phyloP scores from a whole-genome alignment of 75 land plant species.

The Cryptomeria japonica region DNA sequence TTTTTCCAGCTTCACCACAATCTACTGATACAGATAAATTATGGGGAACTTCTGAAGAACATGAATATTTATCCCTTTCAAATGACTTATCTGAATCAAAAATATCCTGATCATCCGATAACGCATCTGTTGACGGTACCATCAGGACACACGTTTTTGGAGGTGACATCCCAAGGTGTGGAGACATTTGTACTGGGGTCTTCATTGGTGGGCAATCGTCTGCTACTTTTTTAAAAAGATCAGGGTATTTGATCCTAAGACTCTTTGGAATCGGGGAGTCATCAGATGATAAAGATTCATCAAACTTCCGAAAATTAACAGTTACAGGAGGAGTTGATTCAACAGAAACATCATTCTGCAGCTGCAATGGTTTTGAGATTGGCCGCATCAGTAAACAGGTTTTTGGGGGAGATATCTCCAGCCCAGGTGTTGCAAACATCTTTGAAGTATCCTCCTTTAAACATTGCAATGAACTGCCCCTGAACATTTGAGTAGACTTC shows the following conservation, averaged over 20 bases:
- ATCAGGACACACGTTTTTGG: conserved; percentile 67
- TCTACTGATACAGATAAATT: background rate
- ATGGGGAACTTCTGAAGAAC: background rate
- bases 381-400: conserved; percentile 51
- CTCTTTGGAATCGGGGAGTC: conserved; percentile 14
- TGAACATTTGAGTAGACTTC: background rate
- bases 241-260: conserved; percentile 37
- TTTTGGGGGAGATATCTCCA: conserved; percentile 46
- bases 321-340: conserved; percentile 1
- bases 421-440: conserved; percentile 36
- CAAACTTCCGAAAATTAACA: background rate
- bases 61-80: background rate
- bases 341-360: background rate
- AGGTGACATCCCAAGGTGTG: conserved; percentile 49
- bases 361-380: conserved; percentile 17
- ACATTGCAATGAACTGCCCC: background rate
- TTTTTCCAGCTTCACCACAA: background rate
- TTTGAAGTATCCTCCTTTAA: conserved; percentile 14
- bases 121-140: conserved; percentile 27
- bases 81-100: background rate
- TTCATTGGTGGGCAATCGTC: background rate
- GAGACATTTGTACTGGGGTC: conserved; percentile 20
- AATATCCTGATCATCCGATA: background rate
- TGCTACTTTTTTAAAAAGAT: conserved; percentile 19
- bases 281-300: conserved; percentile 16